Conservation (phyloP, 148 eudicot genomes). For the Pouteria glomerata region DNA sequence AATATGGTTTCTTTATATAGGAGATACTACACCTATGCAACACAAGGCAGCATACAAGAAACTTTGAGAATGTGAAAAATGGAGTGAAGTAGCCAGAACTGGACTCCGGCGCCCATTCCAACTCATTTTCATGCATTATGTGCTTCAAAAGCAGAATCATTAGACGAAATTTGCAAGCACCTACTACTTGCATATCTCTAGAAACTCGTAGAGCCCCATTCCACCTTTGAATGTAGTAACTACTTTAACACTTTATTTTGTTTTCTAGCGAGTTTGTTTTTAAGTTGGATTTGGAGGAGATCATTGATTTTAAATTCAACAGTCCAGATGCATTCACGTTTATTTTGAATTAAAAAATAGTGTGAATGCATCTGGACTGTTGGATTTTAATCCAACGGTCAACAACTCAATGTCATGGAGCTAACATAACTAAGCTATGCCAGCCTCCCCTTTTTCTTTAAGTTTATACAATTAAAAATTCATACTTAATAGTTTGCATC, state of each 20-base stretch:
- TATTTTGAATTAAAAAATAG: no score
- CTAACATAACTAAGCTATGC: no score
- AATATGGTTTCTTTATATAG: not conserved
- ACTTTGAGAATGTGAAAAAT: not conserved
- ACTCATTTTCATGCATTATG: not conserved
- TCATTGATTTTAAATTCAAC: no score
- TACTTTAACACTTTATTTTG: not conserved
- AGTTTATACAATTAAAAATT: not conserved
- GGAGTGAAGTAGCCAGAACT: constrained; percentile 3
- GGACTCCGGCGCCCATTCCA: not conserved
- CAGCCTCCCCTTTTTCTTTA: no score
- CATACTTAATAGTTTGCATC: not conserved
- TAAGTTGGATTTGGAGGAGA: not conserved
- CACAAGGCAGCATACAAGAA: not conserved
- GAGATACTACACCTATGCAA: not conserved
- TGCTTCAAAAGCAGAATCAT: not conserved
- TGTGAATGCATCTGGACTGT: no score
- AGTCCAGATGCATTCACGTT: no score
- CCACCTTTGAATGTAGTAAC: not conserved
- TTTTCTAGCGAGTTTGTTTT: not conserved
- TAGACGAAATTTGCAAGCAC: not conserved
- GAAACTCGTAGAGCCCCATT: not conserved
- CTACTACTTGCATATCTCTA: not conserved
- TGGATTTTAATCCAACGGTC: no score
- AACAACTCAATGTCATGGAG: no score